Conservation (phyloP, 306 rosid species). For the Abrus precatorius region DNA sequence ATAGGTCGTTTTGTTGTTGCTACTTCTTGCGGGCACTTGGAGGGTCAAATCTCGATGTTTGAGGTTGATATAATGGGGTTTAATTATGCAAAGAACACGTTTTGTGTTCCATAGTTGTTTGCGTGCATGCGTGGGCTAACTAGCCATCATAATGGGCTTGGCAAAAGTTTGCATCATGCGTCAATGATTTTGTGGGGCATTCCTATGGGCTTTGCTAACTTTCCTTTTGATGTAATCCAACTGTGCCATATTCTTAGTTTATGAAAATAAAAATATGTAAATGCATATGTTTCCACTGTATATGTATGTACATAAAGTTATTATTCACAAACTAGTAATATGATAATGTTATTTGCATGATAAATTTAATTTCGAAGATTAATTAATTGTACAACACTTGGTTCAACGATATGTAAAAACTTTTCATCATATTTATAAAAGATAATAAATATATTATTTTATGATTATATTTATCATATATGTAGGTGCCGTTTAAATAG, state of each 20-base stretch:
- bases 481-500: too few relatives aligned
- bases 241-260: not conserved
- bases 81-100: slow-evolving; percentile 43
- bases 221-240: not conserved
- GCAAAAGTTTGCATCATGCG: slow-evolving; percentile 41
- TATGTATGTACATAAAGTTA: too few relatives aligned
- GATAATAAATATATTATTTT: too few relatives aligned
- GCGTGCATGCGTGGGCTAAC: slow-evolving; percentile 44
- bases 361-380: too few relatives aligned
- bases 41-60: slow-evolving; percentile 21
- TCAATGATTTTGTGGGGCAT: slow-evolving; percentile 64
- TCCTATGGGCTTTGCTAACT: slow-evolving; percentile 57
- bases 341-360: too few relatives aligned
- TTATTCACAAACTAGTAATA: too few relatives aligned
- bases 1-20: slow-evolving; percentile 23
- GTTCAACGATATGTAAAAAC: too few relatives aligned
- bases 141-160: not conserved
- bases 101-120: not conserved
- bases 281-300: too few relatives aligned
- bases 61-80: not conserved
- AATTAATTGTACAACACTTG: too few relatives aligned
- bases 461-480: too few relatives aligned
- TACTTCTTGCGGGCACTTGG: not conserved
- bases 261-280: too few relatives aligned
- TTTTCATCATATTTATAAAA: too few relatives aligned